Evolutionary conservation across 2,329 filamentous ascomycete genomes (phyloP), one percentile per base, ranked within the genome.

Genomic region (Akanthomyces uredinophilus): DNA sequence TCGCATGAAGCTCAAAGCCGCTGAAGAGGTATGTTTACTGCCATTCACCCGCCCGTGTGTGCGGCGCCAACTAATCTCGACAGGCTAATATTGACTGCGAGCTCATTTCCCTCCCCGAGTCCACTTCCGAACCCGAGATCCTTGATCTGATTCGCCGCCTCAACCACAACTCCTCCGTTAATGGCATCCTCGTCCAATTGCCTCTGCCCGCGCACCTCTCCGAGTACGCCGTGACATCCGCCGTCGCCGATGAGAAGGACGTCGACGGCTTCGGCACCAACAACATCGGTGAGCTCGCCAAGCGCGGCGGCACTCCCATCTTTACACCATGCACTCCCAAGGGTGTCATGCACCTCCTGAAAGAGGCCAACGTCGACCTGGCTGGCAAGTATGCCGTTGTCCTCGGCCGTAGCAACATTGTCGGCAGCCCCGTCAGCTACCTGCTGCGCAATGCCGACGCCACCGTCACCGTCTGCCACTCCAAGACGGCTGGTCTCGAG

Each of bases 1-100:
- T 78, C 93, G 93, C 79, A 99, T 99, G 95, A 99, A 99, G 82
- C 81, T 97, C 72, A 99, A 97, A 84, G 95, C 95, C 67, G 95
- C 95, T 63, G 82, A 91, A 74, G 95, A 98, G 84, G 90, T 92
- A 80, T 69, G 78, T 43, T 24, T 14, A 29, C 27, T 24, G 11
- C 59, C 24, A 55, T 5, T 11, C 7, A 39, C 4, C 13, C 29
- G 3, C 2, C 13, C 4, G 6, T 51, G 4, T 29, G 14, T 4
- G 2, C 39, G 22, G 3, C 27, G n/a, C 39, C 35, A 41, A 46
- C 39, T 39, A 41, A 46, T 24, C 16, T 18, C 10, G 54, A 27
- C 56, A 94, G 90, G 92, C 93, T 72, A 92, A 91, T 72, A 97
- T 99, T 73, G 82, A 85, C 66, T 97, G 94, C 80, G 89, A 93